Conservation (phyloP, 805 yeast genomes). For the Pichia gijzeniarum region DNA sequence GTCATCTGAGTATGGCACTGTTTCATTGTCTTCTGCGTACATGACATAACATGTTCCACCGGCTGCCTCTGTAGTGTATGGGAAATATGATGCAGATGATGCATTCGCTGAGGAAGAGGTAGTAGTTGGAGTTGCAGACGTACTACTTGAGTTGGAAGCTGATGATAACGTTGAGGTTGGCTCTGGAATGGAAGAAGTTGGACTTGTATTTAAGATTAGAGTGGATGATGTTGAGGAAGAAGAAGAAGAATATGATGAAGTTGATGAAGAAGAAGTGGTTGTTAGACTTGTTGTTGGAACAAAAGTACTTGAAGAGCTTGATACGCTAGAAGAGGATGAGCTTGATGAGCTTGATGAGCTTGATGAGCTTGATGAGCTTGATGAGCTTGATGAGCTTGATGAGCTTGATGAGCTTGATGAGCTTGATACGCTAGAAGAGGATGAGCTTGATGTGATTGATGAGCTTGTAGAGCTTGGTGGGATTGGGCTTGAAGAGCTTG, state of each 20-base stretch:
- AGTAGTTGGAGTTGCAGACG: no score
- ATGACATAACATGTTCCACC: conserved; percentile 32
- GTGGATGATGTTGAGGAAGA: no score
- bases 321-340: conserved; percentile 21
- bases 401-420: neutral
- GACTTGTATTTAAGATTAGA: no score
- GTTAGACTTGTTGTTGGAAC: conserved; percentile 8
- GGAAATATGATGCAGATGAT: conserved; percentile 15
- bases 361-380: conserved; percentile 34
- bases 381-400: conserved; percentile 14
- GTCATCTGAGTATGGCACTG: conserved; percentile 22
- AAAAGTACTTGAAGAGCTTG: conserved; percentile 2
- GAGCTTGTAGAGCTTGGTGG: neutral
- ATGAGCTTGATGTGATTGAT: conserved; percentile 3
- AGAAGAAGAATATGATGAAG: no score
- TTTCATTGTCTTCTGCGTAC: conserved; percentile 30
- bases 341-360: conserved; percentile 31
- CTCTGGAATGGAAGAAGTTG: no score
- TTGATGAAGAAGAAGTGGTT: no score
- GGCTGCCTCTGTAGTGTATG: conserved; percentile 28
- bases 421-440: conserved; percentile 2
- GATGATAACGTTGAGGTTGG: conserved; percentile 11
- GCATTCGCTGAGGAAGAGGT: neutral
- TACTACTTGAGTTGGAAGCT: conserved; percentile 4
- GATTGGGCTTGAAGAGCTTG: neutral